Base-by-base conservation (phyloP, 1,139 yeast genomes). In the Saccharomyces hybrid region DNA sequence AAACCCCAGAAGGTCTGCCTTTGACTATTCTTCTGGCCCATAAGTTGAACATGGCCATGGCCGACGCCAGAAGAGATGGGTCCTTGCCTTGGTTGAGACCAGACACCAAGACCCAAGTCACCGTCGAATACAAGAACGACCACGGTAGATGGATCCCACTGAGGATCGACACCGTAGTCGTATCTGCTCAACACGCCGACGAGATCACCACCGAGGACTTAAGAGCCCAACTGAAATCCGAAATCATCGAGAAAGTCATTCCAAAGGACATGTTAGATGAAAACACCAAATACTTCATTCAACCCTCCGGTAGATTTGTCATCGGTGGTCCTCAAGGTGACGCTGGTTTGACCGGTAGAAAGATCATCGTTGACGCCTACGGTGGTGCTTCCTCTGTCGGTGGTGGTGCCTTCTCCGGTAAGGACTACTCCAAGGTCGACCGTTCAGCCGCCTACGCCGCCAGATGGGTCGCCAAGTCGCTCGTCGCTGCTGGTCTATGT, bases 341-440 rank as follows among this genome's bases (percentile, higher is more conserved):
- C 73, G 98, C 98, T 65, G 98, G 98, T 80, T 80, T 91, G 72
- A 91, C 98, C 67, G 98, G 98, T 75, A 88, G 98, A 80, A 91
- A 91, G 82, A 91, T 91, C 75, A 91, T 91, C 72, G 98, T 91
- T 72, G 98, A 91, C 78, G 93, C 98, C 62, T 91, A 91, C 79
- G 98, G 98, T 80, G 98, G 98, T 68, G 93, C 97, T 96, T 97
- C 98, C 78, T 97, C 98, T 69, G 98, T 91, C 82, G 98, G 98
- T 78, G 98, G 98, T 81, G 98, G 98, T 82, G 98, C 98, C 63
- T 91, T 91, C 88, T 87, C 96, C 62, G 98, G 98, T 77, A 91
- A 91, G 82, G 98, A 91, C 77, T 91, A 88, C 88, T 88, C 97
- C 75, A 91, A 91, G 83, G 98, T 91, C 71, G 98, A 91, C 78